These are phyloP conservation scores for Flaveria linearis DNA, from an alignment of 129 eudicot species.

Conservation along the genomic window DNA sequence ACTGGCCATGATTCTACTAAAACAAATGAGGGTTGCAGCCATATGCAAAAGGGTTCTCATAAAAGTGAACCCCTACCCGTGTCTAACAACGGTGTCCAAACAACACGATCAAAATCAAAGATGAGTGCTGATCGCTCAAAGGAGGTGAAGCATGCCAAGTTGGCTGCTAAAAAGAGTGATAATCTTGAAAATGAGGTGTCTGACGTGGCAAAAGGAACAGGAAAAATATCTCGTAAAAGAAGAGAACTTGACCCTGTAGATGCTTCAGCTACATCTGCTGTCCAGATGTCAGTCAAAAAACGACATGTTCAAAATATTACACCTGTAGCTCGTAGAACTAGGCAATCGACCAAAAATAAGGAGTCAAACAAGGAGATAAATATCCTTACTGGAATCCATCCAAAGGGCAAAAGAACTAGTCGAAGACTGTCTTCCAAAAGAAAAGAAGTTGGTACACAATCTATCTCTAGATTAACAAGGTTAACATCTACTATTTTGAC, in stretches of 20 bases:
- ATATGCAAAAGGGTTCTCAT: conserved; percentile 5
- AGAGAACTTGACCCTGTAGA: conserved; percentile 21
- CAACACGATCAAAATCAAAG: conserved; percentile 50
- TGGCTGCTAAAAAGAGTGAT: conserved; percentile 28
- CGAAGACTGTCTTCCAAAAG: conserved; percentile 21
- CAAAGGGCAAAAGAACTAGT: conserved; percentile 44
- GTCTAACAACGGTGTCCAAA: conserved; percentile 37
- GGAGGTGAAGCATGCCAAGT: conserved; percentile 33
- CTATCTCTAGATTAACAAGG: conserved; percentile 39
- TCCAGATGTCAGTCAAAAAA: conserved; percentile 36
- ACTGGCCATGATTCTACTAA: conserved; percentile 20
- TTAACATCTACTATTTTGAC: conserved; percentile 29
- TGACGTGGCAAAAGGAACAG: conserved; percentile 19
- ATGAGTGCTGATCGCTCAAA: conserved; percentile 18
- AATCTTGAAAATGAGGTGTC: conserved; percentile 20
- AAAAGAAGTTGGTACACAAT: conserved; percentile 30
- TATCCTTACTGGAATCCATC: conserved; percentile 33
- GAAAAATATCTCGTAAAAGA: conserved; percentile 35
- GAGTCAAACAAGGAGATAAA: conserved; percentile 23
- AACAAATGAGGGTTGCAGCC: conserved; percentile 25
- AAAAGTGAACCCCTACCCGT: conserved; percentile 27
- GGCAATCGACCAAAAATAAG: conserved; percentile 20
- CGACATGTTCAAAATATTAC: conserved; percentile 31
- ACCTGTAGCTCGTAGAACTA: conserved; percentile 57
- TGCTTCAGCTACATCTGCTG: conserved; percentile 28